These are phyloP conservation scores for Butyriboletus loyo DNA, from an alignment of 768 basidiomycete species.

Conservation along the genomic window DNA sequence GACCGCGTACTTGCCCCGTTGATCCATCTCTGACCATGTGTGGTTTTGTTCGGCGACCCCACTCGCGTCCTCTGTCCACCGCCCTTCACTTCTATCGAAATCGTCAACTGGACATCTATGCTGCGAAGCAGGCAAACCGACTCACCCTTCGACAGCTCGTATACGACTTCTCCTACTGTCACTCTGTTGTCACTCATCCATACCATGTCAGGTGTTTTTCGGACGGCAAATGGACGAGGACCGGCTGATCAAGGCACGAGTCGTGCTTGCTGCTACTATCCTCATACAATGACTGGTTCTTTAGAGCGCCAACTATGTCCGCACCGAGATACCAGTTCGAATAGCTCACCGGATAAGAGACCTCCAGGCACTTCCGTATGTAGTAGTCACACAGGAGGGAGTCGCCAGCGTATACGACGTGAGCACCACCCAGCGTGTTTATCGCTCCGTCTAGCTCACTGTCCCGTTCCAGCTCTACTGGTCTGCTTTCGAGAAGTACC, in stretches of 20 bases:
- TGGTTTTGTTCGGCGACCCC: conserved; percentile 5
- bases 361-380: conserved; percentile 80
- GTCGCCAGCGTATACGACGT: conserved; percentile 85
- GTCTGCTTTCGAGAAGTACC: conserved; percentile 81
- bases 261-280: background rate
- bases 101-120: conserved; percentile 76
- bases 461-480: conserved; percentile 63
- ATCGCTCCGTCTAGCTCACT: background rate
- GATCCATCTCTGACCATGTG: conserved; percentile 22
- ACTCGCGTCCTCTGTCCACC: conserved; percentile 32
- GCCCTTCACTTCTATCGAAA: conserved; percentile 78
- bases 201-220: conserved; percentile 63
- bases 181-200: background rate
- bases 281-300: background rate
- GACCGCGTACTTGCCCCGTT: background rate
- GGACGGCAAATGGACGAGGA: conserved; percentile 81
- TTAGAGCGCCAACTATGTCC: conserved; percentile 88
- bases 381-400: conserved; percentile 82
- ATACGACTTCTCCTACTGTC: conserved; percentile 17
- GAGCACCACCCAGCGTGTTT: conserved; percentile 24
- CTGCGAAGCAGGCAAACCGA: conserved; percentile 65
- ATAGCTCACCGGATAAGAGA: conserved; percentile 87
- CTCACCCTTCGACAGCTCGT: conserved; percentile 81
- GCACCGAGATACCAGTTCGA: conserved; percentile 83
- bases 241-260: conserved; percentile 65